Evolutionary conservation across 139 green algal species (phyloP).

Genomic region (Chlamydomonas applanata): DNA sequence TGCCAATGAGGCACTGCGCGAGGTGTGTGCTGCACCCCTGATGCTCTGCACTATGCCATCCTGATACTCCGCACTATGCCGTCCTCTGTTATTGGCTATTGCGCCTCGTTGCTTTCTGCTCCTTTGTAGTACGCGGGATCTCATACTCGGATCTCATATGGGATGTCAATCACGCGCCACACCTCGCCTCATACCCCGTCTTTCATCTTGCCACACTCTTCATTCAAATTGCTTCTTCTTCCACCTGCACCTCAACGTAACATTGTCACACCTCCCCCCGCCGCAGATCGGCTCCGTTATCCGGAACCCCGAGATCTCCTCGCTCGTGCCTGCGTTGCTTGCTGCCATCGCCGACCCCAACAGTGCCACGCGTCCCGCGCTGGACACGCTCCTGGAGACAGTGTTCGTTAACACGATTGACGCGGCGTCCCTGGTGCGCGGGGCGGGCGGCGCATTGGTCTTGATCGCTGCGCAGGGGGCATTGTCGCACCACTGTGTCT

Average conservation of each 20-base stretch:
- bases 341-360: conserved; percentile 85
- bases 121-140: too few species aligned
- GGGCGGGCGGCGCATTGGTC: neutral
- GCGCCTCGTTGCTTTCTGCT: too few species aligned
- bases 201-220: too few species aligned
- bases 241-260: too few species aligned
- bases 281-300: conserved; percentile 88
- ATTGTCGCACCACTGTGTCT: neutral
- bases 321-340: conserved; percentile 82
- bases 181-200: too few species aligned
- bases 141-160: too few species aligned
- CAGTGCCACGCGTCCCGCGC: conserved; percentile 54
- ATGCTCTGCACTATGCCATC: too few species aligned
- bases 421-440: conserved; percentile 68
- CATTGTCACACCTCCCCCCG: neutral
- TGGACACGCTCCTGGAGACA: conserved; percentile 80
- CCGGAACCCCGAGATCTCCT: conserved; percentile 88
- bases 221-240: too few species aligned
- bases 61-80: too few species aligned
- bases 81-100: too few species aligned
- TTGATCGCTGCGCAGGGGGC: neutral
- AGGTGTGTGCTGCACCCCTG: conserved; percentile 46
- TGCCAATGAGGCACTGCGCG: conserved; percentile 75
- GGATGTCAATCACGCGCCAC: too few species aligned
- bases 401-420: conserved; percentile 96